A percentile compares a stretch with the other conserved stretches of the same genome.
Evolutionary conservation across 2,329 filamentous ascomycete species (phyloP).

Genomic region (Thielaviopsis ethacetica): DNA sequence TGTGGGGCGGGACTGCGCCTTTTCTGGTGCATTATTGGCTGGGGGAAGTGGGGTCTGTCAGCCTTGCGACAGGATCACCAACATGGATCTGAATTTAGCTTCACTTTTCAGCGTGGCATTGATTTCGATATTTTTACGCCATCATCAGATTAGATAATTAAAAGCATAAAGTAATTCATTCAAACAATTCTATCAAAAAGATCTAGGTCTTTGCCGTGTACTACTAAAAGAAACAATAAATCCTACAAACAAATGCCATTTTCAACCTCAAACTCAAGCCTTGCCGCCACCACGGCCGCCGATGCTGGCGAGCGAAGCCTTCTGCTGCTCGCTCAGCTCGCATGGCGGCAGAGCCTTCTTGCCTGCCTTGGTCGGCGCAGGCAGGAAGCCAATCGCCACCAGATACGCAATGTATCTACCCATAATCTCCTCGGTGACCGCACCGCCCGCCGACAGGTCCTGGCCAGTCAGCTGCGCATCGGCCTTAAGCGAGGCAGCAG

Average conservation of each 20-base stretch:
- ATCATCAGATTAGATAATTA: not conserved
- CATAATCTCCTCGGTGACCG: constrained; percentile 39
- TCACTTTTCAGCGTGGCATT: not conserved
- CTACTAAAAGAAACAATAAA: not conserved
- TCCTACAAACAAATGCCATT: not conserved
- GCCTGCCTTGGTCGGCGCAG: constrained; percentile 21
- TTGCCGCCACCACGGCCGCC: constrained; percentile 12
- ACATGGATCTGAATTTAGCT: not conserved
- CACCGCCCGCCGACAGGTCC: constrained; percentile 31
- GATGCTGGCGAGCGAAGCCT: constrained; percentile 10
- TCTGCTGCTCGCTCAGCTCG: constrained; percentile 22
- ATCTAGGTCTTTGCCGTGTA: not conserved
- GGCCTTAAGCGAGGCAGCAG: constrained; percentile 36
- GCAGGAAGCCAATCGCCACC: constrained; percentile 41
- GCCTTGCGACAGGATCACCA: constrained; percentile 2
- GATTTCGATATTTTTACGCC: not conserved
- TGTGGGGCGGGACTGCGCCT: not conserved
- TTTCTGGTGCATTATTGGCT: not conserved
- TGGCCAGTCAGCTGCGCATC: constrained; percentile 34
- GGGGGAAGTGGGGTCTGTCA: not conserved
- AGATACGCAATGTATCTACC: constrained; percentile 45
- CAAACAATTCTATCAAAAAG: not conserved
- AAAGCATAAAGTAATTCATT: not conserved
- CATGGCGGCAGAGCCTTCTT: constrained; percentile 24
- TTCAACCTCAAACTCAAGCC: not conserved